Percentiles rank a stretch among this genome's conserved stretches.
These are phyloP conservation scores for Carnegiea gigantea DNA, from an alignment of 179 eudicot genomes.

Conservation along the genomic window DNA sequence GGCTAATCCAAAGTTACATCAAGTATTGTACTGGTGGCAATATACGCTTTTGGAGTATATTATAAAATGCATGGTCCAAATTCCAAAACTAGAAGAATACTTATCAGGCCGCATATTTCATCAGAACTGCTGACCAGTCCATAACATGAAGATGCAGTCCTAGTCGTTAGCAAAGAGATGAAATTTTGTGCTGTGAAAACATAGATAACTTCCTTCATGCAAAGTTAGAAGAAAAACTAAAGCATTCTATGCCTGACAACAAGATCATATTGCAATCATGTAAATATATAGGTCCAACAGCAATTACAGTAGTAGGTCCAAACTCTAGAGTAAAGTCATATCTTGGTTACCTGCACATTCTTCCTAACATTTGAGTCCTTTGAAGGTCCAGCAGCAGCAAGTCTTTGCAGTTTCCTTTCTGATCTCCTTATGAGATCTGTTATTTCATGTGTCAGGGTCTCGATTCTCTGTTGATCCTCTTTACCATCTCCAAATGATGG, in stretches of 20 bases:
- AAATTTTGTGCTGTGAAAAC: no score
- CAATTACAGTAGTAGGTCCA: background rate
- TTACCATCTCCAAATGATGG: constrained; percentile 96
- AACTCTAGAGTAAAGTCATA: background rate
- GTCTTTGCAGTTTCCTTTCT: constrained; percentile 67
- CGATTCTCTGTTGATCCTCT: constrained; percentile 89
- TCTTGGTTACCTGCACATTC: constrained; percentile 79
- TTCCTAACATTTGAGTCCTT: constrained; percentile 86
- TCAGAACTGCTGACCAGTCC: no score
- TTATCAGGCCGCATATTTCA: no score
- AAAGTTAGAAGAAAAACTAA: no score
- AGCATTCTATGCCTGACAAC: no score
- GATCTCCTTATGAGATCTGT: constrained; percentile 74
- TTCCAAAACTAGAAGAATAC: background rate
- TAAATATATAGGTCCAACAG: no score
- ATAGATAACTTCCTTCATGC: no score
- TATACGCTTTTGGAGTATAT: background rate
- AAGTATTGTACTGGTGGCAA: background rate
- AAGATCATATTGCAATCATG: no score
- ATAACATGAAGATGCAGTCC: no score
- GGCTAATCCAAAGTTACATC: background rate
- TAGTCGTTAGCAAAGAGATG: no score
- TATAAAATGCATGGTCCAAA: background rate
- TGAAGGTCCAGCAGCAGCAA: constrained; percentile 67
- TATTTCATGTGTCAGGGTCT: constrained; percentile 76